Conservation (phyloP, 108 stramenopile species). For the Fistulifera pelliculosa region DNA sequence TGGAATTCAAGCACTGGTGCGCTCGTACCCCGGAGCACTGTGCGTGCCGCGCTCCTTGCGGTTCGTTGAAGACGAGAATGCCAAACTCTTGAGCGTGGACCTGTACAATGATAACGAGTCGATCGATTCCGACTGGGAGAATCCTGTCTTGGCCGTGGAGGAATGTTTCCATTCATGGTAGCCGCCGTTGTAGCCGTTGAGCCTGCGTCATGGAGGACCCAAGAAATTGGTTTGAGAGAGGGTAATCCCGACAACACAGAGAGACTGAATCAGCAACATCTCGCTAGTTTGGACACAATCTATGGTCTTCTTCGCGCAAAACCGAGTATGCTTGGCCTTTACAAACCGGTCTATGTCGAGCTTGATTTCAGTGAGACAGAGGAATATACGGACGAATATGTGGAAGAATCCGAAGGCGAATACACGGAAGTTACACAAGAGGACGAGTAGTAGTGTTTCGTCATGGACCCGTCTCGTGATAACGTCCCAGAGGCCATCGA, state of each 20-base stretch:
- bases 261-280: neutral
- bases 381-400: no score
- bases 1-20: conserved; percentile 24
- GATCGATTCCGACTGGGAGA: neutral
- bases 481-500: conserved; percentile 8
- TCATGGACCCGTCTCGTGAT: conserved; percentile 21
- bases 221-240: neutral
- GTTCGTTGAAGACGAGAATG: neutral
- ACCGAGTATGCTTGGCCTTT: neutral
- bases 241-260: neutral
- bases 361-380: no score
- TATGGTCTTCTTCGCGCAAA: conserved; percentile 3
- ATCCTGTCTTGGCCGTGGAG: neutral
- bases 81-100: neutral
- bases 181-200: conserved; percentile 1
- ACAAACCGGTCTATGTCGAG: neutral
- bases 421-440: no score
- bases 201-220: neutral
- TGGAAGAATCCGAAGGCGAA: no score
- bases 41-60: conserved; percentile 2
- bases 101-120: conserved; percentile 1
- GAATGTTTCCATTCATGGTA: conserved; percentile 6
- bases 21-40: conserved; percentile 25
- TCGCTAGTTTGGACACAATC: neutral
- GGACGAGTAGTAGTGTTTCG: no score